Evolutionary conservation across 345 rosid species (phyloP).

Genomic region (Sapria himalayana): DNA sequence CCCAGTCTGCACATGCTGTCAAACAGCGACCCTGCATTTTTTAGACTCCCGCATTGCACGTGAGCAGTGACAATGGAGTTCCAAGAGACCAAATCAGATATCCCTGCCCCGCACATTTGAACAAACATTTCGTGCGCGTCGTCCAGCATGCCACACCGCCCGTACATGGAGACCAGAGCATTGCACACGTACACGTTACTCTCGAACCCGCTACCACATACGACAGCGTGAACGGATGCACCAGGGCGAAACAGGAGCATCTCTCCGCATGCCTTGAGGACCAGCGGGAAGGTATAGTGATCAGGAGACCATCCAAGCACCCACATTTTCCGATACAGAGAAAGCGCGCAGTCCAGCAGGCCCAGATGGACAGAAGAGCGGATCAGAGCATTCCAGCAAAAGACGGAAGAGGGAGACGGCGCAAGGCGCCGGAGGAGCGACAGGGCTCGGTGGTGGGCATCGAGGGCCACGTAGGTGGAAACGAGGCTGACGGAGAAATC

Average conservation of each 20-base stretch:
- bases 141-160: slow-evolving; percentile 26
- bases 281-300: slow-evolving; percentile 52
- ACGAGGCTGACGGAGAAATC: slow-evolving; percentile 29
- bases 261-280: slow-evolving; percentile 60
- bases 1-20: slow-evolving; percentile 16
- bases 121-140: slow-evolving; percentile 50
- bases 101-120: slow-evolving; percentile 24
- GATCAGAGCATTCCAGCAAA: slow-evolving; percentile 58
- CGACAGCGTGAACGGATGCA: slow-evolving; percentile 27
- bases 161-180: slow-evolving; percentile 42
- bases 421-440: slow-evolving; percentile 31
- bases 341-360: slow-evolving; percentile 15
- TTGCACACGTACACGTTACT: slow-evolving; percentile 54
- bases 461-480: slow-evolving; percentile 40
- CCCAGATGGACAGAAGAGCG: slow-evolving; percentile 23
- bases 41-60: slow-evolving; percentile 26
- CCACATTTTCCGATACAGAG: slow-evolving; percentile 24
- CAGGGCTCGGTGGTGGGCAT: slow-evolving; percentile 21
- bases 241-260: slow-evolving; percentile 20
- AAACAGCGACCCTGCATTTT: slow-evolving; percentile 26
- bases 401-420: slow-evolving; percentile 30
- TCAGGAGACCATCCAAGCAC: slow-evolving; percentile 48
- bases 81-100: slow-evolving; percentile 57
- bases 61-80: slow-evolving; percentile 40
- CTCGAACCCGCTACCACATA: slow-evolving; percentile 22